A percentile compares a stretch with the other conserved stretches of the same genome.
These are phyloP conservation scores for Trichoderma atrobrunneum DNA, from an alignment of 2,329 filamentous ascomycete species.

Conservation along the genomic window DNA sequence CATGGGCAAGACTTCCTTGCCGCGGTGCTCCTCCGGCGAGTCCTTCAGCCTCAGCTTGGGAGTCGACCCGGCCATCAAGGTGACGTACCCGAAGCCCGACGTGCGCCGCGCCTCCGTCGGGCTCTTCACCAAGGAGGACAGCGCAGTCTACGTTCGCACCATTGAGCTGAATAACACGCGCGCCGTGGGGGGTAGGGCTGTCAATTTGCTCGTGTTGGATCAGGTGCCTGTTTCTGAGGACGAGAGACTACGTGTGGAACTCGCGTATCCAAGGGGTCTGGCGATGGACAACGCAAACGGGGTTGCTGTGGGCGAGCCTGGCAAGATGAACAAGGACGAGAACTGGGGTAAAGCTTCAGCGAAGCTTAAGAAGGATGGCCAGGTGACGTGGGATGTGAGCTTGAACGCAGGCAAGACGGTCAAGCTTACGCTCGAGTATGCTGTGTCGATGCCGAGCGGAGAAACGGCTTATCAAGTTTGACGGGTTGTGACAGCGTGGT, in stretches of 20 bases:
- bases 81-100: conserved; percentile 55
- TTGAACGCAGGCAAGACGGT: conserved; percentile 57
- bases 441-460: conserved; percentile 53
- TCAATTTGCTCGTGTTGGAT: conserved; percentile 53
- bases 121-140: conserved; percentile 54
- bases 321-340: conserved; percentile 29
- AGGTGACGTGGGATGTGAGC: conserved; percentile 57
- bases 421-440: conserved; percentile 60
- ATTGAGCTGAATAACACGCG: conserved; percentile 52
- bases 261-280: conserved; percentile 50
- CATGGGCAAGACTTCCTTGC: conserved; percentile 54
- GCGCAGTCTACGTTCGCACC: conserved; percentile 47
- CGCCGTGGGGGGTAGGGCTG: conserved; percentile 34
- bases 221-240: conserved; percentile 63
- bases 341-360: conserved; percentile 55
- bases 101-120: conserved; percentile 51
- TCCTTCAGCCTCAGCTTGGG: conserved; percentile 54
- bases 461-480: conserved; percentile 35
- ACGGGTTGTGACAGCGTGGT: background rate
- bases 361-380: conserved; percentile 53
- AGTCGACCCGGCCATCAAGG: conserved; percentile 56
- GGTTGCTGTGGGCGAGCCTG: conserved; percentile 37
- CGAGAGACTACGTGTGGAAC: conserved; percentile 52
- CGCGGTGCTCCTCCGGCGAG: conserved; percentile 55
- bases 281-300: conserved; percentile 36